Percentiles rank a stretch among this genome's conserved stretches.
Conservation (phyloP, 2,329 filamentous ascomycete species). For the Alternaria sp. region DNA sequence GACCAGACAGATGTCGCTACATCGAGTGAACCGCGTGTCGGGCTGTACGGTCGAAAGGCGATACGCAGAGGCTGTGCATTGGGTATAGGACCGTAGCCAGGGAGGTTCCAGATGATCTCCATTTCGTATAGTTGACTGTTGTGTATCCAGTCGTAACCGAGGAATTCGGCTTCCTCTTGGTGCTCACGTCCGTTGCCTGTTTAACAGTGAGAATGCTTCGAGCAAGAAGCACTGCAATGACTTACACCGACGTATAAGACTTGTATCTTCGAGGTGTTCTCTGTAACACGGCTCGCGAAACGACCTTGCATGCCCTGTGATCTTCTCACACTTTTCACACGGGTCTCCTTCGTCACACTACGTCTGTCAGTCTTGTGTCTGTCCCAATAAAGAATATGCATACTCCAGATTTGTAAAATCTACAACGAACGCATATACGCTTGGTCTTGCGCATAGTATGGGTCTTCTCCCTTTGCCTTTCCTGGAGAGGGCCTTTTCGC, state of each 20-base stretch:
- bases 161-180: slow-evolving; percentile 45
- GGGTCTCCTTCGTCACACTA: slow-evolving; percentile 46
- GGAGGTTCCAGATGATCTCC: slow-evolving; percentile 48
- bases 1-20: slow-evolving; percentile 42
- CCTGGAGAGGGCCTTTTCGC: slow-evolving; percentile 40
- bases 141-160: slow-evolving; percentile 41
- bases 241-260: slow-evolving; percentile 44
- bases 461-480: slow-evolving; percentile 43
- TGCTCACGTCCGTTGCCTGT: slow-evolving; percentile 48
- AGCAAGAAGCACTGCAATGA: background rate
- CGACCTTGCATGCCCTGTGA: slow-evolving; percentile 39
- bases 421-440: slow-evolving; percentile 45
- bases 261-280: slow-evolving; percentile 43
- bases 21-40: slow-evolving; percentile 38
- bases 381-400: background rate
- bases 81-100: slow-evolving; percentile 42
- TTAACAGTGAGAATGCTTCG: slow-evolving; percentile 13
- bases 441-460: slow-evolving; percentile 47
- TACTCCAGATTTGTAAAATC: slow-evolving; percentile 48
- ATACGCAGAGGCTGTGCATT: slow-evolving; percentile 36
- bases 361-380: slow-evolving; percentile 8
- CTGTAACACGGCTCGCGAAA: slow-evolving; percentile 46
- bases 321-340: slow-evolving; percentile 44
- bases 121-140: slow-evolving; percentile 38
- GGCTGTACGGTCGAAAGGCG: slow-evolving; percentile 39